Evolutionary conservation across 1,284 basidiomycete species (phyloP).

Genomic region (Ganoderma leucocontextum): DNA sequence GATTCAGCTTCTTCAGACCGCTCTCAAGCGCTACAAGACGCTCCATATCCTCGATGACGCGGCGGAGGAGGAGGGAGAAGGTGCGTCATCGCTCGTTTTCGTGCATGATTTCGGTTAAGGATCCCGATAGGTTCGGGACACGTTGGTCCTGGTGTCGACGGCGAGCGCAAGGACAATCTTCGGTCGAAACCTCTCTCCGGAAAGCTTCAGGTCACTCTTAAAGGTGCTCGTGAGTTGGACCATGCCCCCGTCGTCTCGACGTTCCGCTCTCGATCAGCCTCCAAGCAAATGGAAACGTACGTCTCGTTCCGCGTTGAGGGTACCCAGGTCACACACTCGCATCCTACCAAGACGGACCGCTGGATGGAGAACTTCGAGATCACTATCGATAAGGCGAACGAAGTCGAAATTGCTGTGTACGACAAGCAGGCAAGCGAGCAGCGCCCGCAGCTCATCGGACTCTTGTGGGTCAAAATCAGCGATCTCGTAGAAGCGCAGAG

Average conservation of each 20-base stretch:
- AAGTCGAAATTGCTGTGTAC: conserved; percentile 97
- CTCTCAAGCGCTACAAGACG: conserved; percentile 96
- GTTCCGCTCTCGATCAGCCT: conserved; percentile 73
- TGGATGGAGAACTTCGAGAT: conserved; percentile 99
- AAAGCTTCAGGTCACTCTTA: conserved; percentile 89
- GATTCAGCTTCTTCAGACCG: conserved; percentile 91
- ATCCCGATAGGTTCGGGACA: conserved; percentile 26
- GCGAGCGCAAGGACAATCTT: conserved; percentile 90
- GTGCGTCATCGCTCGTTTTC: conserved; percentile 44
- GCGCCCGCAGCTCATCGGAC: conserved; percentile 90
- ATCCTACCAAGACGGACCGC: conserved; percentile 91
- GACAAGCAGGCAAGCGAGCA: conserved; percentile 88
- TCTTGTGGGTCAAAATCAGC: conserved; percentile 95
- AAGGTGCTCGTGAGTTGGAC: conserved; percentile 92
- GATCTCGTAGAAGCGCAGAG: conserved; percentile 96
- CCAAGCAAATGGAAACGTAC: conserved; percentile 88
- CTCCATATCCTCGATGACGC: conserved; percentile 93
- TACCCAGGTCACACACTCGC: conserved; percentile 90
- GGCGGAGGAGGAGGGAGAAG: conserved; percentile 74
- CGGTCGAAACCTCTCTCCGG: conserved; percentile 95
- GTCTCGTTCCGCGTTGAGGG: conserved; percentile 98
- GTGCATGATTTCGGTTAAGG: conserved; percentile 12
- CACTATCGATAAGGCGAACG: conserved; percentile 96
- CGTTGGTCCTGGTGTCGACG: conserved; percentile 70
- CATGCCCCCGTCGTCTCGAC: conserved; percentile 81